Base-by-base conservation (phyloP, 2,329 filamentous ascomycete genomes). In the Ophiostoma perfectum region DNA sequence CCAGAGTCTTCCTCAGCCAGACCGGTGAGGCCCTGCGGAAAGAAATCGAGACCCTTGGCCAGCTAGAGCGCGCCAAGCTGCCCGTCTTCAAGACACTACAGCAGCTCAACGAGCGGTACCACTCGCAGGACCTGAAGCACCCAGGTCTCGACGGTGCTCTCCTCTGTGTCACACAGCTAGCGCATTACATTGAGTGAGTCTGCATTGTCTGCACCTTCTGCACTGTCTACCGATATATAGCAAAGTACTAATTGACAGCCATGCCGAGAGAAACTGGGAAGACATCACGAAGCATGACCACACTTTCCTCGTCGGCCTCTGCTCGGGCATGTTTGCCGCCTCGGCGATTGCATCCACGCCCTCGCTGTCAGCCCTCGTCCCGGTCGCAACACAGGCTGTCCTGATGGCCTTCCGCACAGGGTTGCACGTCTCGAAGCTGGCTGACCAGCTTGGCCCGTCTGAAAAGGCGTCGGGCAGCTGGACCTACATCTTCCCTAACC, bases 271-370 rank as follows among this genome's bases (percentile, higher is more conserved):
- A 81, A 78, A 86, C 80, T 80, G 84, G 77, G 75, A 82, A 76
- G 79, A 86, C 82, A 77, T 79, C 77, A 75, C 84, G 74, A 70
- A 78, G 73, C 75, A 81, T 75, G 74, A 80, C 74, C 76, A 86
- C 78, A 84, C 81, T 14, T 79, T 83, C 74, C 80, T 88, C 38
- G 81, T 90, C 41, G 88, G 88, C 69, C 82, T 91, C 60, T 90
- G 88, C 80, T 89, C 87, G 55, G 89, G 89, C 66, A 81, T 89
- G 36, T 85, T 91, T 73, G 88, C 88, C n/a, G 88, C 86, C n/a
- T 81, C 85, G 12, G 88, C 87, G 16, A 84, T 90, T 68, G 84
- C 88, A 12, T 87, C 85, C 36, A 83, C 88, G 44, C 84, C 83
- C 70, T 88, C 86, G 5, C 78, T 90, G 64, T 85, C 84, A 18